phyloP scores from a whole-genome alignment of 495 filamentous ascomycete species.

The Friedmanniomyces endolithicus region DNA sequence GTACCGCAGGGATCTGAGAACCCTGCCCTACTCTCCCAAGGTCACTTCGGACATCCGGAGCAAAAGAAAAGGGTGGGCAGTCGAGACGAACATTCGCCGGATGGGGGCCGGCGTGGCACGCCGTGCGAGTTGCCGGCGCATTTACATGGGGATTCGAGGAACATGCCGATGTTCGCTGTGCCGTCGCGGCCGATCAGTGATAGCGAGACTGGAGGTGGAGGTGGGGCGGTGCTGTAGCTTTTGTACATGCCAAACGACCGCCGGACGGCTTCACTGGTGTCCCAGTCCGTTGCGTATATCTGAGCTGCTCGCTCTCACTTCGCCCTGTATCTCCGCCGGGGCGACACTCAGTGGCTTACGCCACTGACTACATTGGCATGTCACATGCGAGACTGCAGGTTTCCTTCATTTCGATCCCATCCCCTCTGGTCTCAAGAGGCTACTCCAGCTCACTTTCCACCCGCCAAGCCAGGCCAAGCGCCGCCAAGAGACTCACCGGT shows the following conservation, averaged over 20 bases:
- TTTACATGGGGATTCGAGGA: slow-evolving; percentile 1
- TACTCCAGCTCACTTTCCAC: not conserved
- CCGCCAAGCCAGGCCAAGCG: not conserved
- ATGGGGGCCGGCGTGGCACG: not conserved
- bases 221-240: not conserved
- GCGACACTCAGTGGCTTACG: not conserved
- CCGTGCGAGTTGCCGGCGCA: slow-evolving; percentile 8
- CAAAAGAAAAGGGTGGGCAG: not conserved
- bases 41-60: slow-evolving; percentile 1
- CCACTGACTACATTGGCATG: not conserved
- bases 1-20: not conserved
- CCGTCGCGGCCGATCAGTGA: slow-evolving; percentile 17
- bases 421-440: not conserved
- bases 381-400: not conserved
- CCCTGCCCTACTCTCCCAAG: not conserved
- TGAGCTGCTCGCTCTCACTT: not conserved
- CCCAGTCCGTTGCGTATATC: too few relatives aligned
- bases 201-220: slow-evolving; percentile 4
- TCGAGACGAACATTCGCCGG: not conserved
- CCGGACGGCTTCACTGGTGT: not conserved
- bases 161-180: slow-evolving; percentile 22
- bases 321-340: not conserved
- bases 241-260: too few relatives aligned
- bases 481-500: not conserved
- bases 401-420: not conserved